phyloP scores from a whole-genome alignment of 805 yeast genomes.

The Citeromyces nyonsensis region DNA sequence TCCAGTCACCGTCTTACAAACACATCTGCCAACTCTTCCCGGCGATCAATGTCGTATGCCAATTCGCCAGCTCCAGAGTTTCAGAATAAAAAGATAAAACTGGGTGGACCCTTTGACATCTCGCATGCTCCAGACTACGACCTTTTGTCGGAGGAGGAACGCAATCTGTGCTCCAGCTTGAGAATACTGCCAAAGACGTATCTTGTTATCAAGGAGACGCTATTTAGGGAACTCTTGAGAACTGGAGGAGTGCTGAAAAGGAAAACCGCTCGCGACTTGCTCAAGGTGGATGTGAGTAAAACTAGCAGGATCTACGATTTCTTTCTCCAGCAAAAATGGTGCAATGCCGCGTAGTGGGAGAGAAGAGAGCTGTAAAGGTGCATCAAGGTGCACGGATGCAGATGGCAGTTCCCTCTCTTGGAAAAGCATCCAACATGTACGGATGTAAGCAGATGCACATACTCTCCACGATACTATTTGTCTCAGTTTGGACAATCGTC shows the following conservation, averaged over 20 bases:
- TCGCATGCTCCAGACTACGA: constrained; percentile 73
- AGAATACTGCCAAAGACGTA: constrained; percentile 89
- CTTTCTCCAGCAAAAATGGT: constrained; percentile 88
- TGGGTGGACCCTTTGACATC: constrained; percentile 44
- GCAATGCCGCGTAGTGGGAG: constrained; percentile 11
- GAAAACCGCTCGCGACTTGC: constrained; percentile 69
- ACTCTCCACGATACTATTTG: not conserved
- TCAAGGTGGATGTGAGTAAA: constrained; percentile 76
- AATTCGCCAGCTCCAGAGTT: constrained; percentile 8
- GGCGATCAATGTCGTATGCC: constrained; percentile 5
- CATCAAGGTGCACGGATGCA: too few species aligned
- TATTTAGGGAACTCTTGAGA: constrained; percentile 76
- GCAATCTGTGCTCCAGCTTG: constrained; percentile 65
- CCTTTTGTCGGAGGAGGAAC: constrained; percentile 77
- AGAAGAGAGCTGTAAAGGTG: too few species aligned
- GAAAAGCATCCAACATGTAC: too few species aligned
- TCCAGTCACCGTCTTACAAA: constrained; percentile 7
- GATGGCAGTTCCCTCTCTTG: too few species aligned
- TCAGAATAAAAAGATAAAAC: constrained; percentile 17
- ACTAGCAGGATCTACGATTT: constrained; percentile 85
- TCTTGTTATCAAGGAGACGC: constrained; percentile 76
- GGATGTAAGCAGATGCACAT: not conserved
- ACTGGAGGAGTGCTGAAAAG: constrained; percentile 76
- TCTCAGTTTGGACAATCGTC: not conserved
- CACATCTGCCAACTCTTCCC: constrained; percentile 4